Evolutionary conservation across 352 stramenopile species (phyloP), one percentile per base, ranked within the genome.

Genomic region (Aphanomyces cochlioides): DNA sequence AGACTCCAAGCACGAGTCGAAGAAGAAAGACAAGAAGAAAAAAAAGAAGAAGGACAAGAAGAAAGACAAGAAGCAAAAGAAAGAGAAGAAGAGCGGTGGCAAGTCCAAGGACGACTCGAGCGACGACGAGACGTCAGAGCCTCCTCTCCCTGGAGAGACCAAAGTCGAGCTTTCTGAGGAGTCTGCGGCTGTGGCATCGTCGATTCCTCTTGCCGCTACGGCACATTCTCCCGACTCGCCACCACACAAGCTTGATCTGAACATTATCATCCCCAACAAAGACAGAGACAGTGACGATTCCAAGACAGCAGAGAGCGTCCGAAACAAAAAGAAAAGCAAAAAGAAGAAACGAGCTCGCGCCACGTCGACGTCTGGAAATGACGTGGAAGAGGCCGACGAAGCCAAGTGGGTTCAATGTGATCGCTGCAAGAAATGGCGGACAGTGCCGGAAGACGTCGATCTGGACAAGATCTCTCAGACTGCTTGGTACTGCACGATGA

Each of bases 321-420:
- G 69, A n/a, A 75, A 79, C 60, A 75, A 78, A 47, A 74, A 74
- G 67, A 77, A 77, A 34, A 73, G 73, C 19, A 73, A 76, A 39
- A 77, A 77, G 41, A 73, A 76, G 36, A 73, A 76, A 39, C 73
- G 69, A 19, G 65, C 74, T 34, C 57, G 72, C 17, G 15, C 13
- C 57, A 34, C 38, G 69, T 56, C 39, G 56, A 48, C 39, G 28
- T 17, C 63, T 8, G 56, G 56, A 4, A 54, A 64, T 8, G 60
- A 38, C 7, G 21, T 40, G 15, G 57, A 28, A 47, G 77, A 81
- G 41, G 64, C 72, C 10, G 83, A 84, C 3, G 86, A 96, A 61
- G 82, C 84, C 3, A 93, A 92, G 66, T 99, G 96, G 96, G 96
- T 98, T 0, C 94, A 98, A 75, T 99, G 96, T 68, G 96, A 99